Base-by-base conservation (phyloP, 2,329 filamentous ascomycete genomes). In the Colletotrichum brevisporum region DNA sequence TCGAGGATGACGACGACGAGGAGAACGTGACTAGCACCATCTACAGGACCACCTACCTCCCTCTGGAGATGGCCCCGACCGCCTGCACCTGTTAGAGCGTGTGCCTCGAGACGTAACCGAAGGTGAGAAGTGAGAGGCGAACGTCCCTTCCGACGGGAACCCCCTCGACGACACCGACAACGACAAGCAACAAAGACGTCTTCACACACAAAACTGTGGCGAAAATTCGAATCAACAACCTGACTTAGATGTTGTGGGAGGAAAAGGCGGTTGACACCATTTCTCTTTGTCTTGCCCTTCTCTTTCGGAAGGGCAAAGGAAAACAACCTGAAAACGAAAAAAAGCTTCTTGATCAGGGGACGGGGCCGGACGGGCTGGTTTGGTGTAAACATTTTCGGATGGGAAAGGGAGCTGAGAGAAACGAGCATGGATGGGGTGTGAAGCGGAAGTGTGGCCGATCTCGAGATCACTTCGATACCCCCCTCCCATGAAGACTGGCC, bases 31-130 rank as follows among this genome's bases (percentile, higher is more conserved):
- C 54, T 16, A 59, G 26, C 26, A 67, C 66, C 54, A 50, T 69
- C 54, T 69, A 69, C 66, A 16, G 24, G 27, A 69, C 66, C 48
- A 69, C 66, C n/a, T 66, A 65, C 61, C 66, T 69, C 24, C 66
- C 66, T 36, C 50, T 69, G 21, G 45, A 41, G 41, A 18, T 69
- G 54, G 66, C 66, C 41, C 66, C 66, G 27, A 65, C 61, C 16
- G 41, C 55, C 43, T 69, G 66, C 61, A 36, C 15, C 50, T 69
- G 66, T 31, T 69, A 69, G 6, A 50, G 18, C 10, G 45, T 8
- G 16, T 47, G 13, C 16, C 45, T 16, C 16, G 45, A 47, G 45
- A 47, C 45, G 45, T 16, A 18, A 16, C 10, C 16, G 43, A n/a
- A 27, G 41, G 31, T 55, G 51, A 50, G 48, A 36, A 10, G 21